Evolutionary conservation across 352 stramenopile genomes (phyloP), one percentile per base, ranked within the genome.

Genomic region (Phytophthora meadii): DNA sequence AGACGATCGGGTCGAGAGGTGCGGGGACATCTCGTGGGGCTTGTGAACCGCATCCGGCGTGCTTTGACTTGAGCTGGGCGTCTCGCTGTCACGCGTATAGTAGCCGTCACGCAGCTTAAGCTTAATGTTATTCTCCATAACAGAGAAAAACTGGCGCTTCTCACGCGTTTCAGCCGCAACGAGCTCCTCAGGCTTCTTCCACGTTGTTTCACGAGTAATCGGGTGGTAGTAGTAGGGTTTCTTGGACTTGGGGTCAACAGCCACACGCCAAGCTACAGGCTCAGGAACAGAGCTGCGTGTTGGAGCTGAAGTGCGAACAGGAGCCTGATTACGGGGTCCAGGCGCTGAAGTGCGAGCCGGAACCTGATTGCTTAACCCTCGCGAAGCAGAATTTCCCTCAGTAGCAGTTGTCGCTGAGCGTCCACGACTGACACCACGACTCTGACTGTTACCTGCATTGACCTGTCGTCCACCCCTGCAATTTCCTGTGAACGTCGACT

Each of bases 211-310:
- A n/a, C 96, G 84, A 1, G 97, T 99, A 15, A 95, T 58, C 1
- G 86, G 79, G 74, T 99, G 94, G 77, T 99, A 99, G 68, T 99
- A 99, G 84, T 99, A 99, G n/a, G 89, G 91, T 25, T 92, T 87
- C 59, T 96, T 93, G 17, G 86, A 92, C 65, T 91, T 89, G 15
- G 87, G 87, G 54, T 93, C 86, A 1, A 93, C 32, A 5, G 87
- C 87, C 37, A 95, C 82, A 56, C 84, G 82, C 87, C 87, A 95
- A 46, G 87, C 83, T 41, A 89, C 73, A 11, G 62, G 59, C 19
- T 74, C 65, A 4, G 58, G 57, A 12, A 47, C 37, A 0, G 58
- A 57, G 15, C 44, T 68, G 5, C 59, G 56, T 45, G 47, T 28
- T 12, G 68, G 56, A 17, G 57, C 52, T 30, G 57, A 40, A 9